Evolutionary conservation across 345 rosid genomes (phyloP), one percentile per base, ranked within the genome.

Genomic region (Pistacia vera): DNA sequence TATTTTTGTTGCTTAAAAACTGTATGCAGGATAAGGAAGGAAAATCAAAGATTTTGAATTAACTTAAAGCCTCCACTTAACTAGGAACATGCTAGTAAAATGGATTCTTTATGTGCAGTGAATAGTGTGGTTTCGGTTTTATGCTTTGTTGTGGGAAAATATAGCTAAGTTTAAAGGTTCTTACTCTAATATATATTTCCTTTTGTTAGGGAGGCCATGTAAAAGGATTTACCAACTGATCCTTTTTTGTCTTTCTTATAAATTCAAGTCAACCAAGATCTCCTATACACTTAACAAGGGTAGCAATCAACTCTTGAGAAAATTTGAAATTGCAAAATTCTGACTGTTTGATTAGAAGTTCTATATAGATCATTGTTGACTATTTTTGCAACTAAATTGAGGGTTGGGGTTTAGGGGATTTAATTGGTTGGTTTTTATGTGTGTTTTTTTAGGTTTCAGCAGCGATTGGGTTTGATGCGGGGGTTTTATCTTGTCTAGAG

Each of bases 381-480:
- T n/a, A 56, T 4, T 61, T 61, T 36, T 30, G 14, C 20, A 35
- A 54, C 16, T 22, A 65, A 3, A 65, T 38, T n/a, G 14, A 51
- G 36, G 8, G 41, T 28, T 68, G 70, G 54, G 44, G 33, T 63
- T 59, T 81, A 22, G 25, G 25, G 25, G 25, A 22, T 22, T 22
- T 25, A 80, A 72, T 59, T 68, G 61, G 59, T 72, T 80, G 82
- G 52, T 30, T 57, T 76, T 63, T 46, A 8, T 10, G 4, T 68
- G 7, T 73, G n/a, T 73, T 44, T 64, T 70, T 58, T 63, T 74
- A 97, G 99, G 99, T 97, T 77, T 94, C 99, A 33, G 97, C 97
- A 0, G 97, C 97, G 13, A 91, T 97, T 79, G 98, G 94, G 16
- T 97, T 97, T 84, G 98, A 97, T 78, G 99, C 97, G 12, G 99